Evolutionary conservation across 2,329 filamentous ascomycete species (phyloP).

Genomic region (Ceratocystis variospora): DNA sequence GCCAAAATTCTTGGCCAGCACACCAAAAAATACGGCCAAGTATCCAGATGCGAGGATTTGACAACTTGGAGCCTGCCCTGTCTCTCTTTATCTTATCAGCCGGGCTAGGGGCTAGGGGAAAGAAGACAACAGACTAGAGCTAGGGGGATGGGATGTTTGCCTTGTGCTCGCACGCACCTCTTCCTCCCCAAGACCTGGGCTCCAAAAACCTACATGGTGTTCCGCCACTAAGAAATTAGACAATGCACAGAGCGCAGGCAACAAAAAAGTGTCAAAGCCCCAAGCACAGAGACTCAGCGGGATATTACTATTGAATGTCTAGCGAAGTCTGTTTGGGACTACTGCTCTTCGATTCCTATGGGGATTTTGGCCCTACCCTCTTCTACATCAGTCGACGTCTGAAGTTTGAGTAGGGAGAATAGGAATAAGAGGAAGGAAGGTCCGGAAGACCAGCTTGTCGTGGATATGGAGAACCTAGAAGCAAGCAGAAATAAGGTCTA

Average conservation of each 20-base stretch:
- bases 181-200: not conserved
- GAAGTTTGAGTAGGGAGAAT: not conserved
- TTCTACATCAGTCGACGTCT: not conserved
- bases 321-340: not conserved
- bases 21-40: not conserved
- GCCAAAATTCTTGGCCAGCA: not conserved
- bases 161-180: not conserved
- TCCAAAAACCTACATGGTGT: not conserved
- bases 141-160: not conserved
- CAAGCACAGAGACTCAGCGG: not conserved
- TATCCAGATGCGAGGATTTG: not conserved
- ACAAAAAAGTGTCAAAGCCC: not conserved
- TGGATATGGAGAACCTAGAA: not conserved
- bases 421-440: not conserved
- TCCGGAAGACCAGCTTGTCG: too few species aligned
- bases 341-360: not conserved
- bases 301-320: not conserved
- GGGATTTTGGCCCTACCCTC: not conserved
- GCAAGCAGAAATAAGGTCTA: too few species aligned
- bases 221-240: not conserved
- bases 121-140: not conserved
- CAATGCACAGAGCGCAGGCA: not conserved
- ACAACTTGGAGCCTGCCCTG: not conserved
- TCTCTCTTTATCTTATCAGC: not conserved
- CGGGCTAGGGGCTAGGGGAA: not conserved